phyloP scores from a whole-genome alignment of 176 grass and related monocot species.

The Rhipidocladum racemiflorum region DNA sequence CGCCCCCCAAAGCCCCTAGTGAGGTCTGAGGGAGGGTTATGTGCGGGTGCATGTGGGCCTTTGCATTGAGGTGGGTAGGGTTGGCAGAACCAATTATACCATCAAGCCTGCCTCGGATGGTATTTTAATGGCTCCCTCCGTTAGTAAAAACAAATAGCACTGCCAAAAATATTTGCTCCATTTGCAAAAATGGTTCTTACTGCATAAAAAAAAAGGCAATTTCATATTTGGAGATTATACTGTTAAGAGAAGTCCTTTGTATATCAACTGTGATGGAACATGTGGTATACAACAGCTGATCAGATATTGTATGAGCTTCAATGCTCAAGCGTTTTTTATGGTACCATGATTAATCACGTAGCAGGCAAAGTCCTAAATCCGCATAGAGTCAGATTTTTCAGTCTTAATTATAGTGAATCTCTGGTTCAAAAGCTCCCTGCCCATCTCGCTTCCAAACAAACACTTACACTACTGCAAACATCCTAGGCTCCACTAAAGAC shows the following conservation, averaged over 20 bases:
- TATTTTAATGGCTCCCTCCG: not conserved
- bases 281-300: not conserved
- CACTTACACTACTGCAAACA: not conserved
- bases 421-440: not conserved
- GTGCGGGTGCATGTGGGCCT: not conserved
- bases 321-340: not conserved
- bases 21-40: not conserved
- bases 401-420: not conserved
- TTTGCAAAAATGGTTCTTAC: not conserved
- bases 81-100: not conserved
- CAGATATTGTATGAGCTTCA: not conserved
- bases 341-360: not conserved
- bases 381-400: not conserved
- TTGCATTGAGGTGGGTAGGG: not conserved
- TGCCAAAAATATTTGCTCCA: not conserved
- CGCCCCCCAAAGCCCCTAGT: not conserved
- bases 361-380: not conserved
- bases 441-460: not conserved
- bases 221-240: not conserved
- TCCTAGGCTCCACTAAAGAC: not conserved
- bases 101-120: not conserved
- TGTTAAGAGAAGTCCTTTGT: not conserved
- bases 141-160: not conserved
- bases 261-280: not conserved
- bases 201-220: not conserved